Conservation (phyloP, 2,329 filamentous ascomycete genomes). For the Lecanosticta acicola region DNA sequence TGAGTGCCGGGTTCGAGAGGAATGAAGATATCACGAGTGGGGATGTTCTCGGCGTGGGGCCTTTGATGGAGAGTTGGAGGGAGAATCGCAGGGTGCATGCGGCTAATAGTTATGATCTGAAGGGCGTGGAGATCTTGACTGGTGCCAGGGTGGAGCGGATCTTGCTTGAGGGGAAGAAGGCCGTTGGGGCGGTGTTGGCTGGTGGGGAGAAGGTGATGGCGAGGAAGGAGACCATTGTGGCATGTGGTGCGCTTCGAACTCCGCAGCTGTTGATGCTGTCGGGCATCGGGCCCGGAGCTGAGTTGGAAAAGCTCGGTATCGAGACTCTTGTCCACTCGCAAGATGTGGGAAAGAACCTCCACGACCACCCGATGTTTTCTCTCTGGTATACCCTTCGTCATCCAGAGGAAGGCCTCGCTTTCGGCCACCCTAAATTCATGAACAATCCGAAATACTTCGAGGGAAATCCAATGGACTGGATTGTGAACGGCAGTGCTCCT, state of each 20-base stretch:
- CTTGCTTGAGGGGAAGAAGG: conserved; percentile 43
- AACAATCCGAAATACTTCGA: conserved; percentile 3
- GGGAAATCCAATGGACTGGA: conserved; percentile 9
- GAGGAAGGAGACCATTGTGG: conserved; percentile 23
- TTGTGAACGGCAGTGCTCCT: not conserved
- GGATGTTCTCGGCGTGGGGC: conserved; percentile 1
- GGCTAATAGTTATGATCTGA: conserved; percentile 4
- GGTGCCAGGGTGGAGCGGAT: conserved; percentile 45
- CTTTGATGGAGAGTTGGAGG: conserved; percentile 5
- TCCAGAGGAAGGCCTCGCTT: conserved; percentile 21
- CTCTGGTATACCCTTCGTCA: conserved; percentile 7
- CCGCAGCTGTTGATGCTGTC: conserved; percentile 51
- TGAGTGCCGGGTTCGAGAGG: not conserved
- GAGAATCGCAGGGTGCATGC: not conserved
- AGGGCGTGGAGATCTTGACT: conserved; percentile 45
- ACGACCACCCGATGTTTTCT: conserved; percentile 6
- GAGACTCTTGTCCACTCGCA: conserved; percentile 42
- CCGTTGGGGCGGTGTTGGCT: conserved; percentile 41
- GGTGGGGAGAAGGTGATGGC: conserved; percentile 15
- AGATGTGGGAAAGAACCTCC: conserved; percentile 46
- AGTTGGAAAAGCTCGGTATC: conserved; percentile 39
- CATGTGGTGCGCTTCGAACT: conserved; percentile 47
- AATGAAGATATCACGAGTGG: conserved; percentile 5
- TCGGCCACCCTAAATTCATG: conserved; percentile 7
- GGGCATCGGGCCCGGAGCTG: conserved; percentile 45